Evolutionary conservation across 192 early-diverging fungal species (phyloP), one percentile per base, ranked within the genome.

Genomic region (Mortierella antarctica): DNA sequence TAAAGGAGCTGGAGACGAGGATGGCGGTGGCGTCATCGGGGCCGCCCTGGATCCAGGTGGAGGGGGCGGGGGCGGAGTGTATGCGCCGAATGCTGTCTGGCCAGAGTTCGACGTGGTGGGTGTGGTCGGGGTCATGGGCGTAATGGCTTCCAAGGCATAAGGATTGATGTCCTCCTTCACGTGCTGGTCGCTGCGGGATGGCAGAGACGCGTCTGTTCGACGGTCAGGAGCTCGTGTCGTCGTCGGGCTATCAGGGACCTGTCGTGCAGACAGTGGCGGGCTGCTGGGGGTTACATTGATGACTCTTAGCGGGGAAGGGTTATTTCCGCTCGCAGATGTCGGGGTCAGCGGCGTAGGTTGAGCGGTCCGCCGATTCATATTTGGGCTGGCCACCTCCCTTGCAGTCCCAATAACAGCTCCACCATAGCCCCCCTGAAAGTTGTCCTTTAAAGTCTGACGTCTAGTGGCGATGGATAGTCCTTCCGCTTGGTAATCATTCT

Each of bases 341-440:
- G 77, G 70, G 17, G 62, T 60, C 17, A 58, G 41, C 6, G 70
- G 77, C 20, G 64, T 57, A 21, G 62, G 70, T 49, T 80, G 68
- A 58, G 68, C 64, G 5, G 65, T 68, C 18, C 77, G 52, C 7
- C 77, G 44, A 21, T 68, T 71, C 6, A 20, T 49, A 21, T 52
- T 71, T 11, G 69, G 63, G 39, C 67, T 54, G 52, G 41, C 67
- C 3, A 62, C n/a, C 39, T 56, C 62, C 61, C 53, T 71, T 5
- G 62, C 62, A 17, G 57, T 71, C 13, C 70, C 70, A 12, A 72
- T 44, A 17, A 80, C 65, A 15, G 70, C 70, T 18, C 70, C 70
- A 12, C 77, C 77, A 58, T 72, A 80, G 15, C 65, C 70, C 41
- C 77, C 70, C 41, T 80, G 77, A 50, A 71, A 79, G 23, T 79